Evolutionary conservation across 345 rosid species (phyloP).

Genomic region (Cardiospermum halicacabum): DNA sequence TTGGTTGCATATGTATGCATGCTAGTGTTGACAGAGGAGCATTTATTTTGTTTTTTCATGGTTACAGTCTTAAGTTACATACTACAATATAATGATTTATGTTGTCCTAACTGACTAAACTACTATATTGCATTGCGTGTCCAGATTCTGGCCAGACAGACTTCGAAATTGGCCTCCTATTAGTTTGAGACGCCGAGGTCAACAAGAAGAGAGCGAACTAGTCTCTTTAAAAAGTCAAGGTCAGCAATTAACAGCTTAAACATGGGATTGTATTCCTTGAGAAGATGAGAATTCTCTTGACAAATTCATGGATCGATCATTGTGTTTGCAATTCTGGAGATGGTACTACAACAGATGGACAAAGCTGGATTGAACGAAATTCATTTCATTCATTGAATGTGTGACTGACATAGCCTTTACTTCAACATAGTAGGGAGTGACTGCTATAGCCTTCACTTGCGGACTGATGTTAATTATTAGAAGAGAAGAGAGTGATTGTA

Average conservation of each 20-base stretch:
- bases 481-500: neutral
- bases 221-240: conserved; percentile 62
- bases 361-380: neutral
- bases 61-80: neutral
- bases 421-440: too few species aligned
- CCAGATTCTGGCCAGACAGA: conserved; percentile 67
- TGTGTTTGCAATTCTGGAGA: neutral
- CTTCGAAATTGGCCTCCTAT: conserved; percentile 58
- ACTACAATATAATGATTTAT: neutral
- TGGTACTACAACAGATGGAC: neutral
- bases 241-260: conserved; percentile 35
- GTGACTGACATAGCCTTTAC: neutral
- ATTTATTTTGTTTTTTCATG: neutral
- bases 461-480: conserved; percentile 1
- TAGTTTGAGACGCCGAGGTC: conserved; percentile 39
- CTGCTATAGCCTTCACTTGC: neutral
- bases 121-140: conserved; percentile 15
- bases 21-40: neutral
- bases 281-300: neutral
- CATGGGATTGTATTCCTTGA: neutral
- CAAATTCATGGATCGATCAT: neutral
- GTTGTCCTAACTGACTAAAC: neutral
- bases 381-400: neutral
- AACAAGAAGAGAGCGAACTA: conserved; percentile 65
- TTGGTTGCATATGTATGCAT: neutral